Conservation (phyloP, 129 eudicot genomes). For the Heracleum sosnowskyi region DNA sequence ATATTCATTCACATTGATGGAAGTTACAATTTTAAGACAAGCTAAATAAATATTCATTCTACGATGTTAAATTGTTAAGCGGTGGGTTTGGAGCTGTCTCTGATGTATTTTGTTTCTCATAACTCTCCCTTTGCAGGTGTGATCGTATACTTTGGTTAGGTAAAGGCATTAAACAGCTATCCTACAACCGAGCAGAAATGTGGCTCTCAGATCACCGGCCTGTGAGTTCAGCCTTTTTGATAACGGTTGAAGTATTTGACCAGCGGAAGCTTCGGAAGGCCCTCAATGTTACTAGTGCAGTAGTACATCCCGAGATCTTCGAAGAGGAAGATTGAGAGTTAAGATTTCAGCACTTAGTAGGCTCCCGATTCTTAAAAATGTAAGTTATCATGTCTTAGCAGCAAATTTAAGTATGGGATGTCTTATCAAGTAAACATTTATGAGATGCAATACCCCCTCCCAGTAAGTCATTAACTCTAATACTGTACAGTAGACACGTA, state of each 20-base stretch:
- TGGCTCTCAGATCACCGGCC: slow-evolving; percentile 97
- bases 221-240: slow-evolving; percentile 67
- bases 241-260: slow-evolving; percentile 79
- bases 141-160: slow-evolving; percentile 94
- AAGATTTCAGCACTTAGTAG: slow-evolving; percentile 19
- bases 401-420: background rate
- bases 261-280: slow-evolving; percentile 71
- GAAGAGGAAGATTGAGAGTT: slow-evolving; percentile 33
- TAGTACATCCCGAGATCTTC: slow-evolving; percentile 61
- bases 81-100: background rate
- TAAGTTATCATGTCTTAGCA: background rate
- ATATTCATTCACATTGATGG: too few species aligned
- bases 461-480: background rate
- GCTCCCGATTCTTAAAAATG: background rate
- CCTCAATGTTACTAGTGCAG: slow-evolving; percentile 71
- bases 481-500: background rate
- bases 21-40: too few species aligned
- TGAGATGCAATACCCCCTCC: background rate
- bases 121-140: slow-evolving; percentile 52
- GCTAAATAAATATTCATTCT: background rate
- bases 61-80: background rate
- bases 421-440: background rate
- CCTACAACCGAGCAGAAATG: slow-evolving; percentile 64
- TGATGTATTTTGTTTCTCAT: background rate
- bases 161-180: slow-evolving; percentile 75